Evolutionary conservation across 2,329 filamentous ascomycete genomes (phyloP).

Genomic region (Colletotrichum tamarilloi): DNA sequence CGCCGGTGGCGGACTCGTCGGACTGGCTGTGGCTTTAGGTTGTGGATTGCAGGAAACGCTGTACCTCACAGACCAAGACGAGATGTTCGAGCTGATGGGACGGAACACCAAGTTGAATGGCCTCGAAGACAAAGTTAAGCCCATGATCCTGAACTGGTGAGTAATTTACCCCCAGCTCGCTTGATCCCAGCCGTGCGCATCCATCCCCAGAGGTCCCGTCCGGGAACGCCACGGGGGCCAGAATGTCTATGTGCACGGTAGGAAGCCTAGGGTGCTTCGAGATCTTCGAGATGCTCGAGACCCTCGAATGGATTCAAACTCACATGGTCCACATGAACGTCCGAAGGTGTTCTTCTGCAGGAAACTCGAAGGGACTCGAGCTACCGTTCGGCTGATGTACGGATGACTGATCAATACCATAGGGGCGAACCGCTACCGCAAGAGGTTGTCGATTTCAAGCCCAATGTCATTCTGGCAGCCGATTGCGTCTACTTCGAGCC

Average conservation of each 20-base stretch:
- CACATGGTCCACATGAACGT: background rate
- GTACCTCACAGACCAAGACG: constrained; percentile 85
- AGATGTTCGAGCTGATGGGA: constrained; percentile 88
- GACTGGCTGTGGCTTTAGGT: constrained; percentile 69
- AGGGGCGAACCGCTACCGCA: constrained; percentile 72
- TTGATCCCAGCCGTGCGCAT: constrained; percentile 10
- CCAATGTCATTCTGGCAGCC: constrained; percentile 89
- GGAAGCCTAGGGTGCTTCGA: background rate
- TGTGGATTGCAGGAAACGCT: constrained; percentile 59
- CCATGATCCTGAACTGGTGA: constrained; percentile 84
- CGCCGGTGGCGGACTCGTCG: constrained; percentile 90
- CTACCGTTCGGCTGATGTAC: constrained; percentile 13
- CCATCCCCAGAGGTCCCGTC: background rate
- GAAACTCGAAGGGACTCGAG: background rate
- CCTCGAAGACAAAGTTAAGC: constrained; percentile 70
- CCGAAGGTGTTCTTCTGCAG: background rate
- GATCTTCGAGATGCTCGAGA: too few species aligned
- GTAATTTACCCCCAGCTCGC: constrained; percentile 42
- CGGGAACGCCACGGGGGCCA: background rate
- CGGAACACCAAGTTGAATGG: constrained; percentile 87
- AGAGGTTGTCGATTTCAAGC: constrained; percentile 65
- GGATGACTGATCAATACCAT: constrained; percentile 19
- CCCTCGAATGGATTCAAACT: background rate
- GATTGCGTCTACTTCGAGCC: constrained; percentile 99
- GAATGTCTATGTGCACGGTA: background rate